A percentile compares a stretch with the other conserved stretches of the same genome.
Conservation (phyloP, 768 basidiomycete genomes). For the Phanerodontia chrysosporium region DNA sequence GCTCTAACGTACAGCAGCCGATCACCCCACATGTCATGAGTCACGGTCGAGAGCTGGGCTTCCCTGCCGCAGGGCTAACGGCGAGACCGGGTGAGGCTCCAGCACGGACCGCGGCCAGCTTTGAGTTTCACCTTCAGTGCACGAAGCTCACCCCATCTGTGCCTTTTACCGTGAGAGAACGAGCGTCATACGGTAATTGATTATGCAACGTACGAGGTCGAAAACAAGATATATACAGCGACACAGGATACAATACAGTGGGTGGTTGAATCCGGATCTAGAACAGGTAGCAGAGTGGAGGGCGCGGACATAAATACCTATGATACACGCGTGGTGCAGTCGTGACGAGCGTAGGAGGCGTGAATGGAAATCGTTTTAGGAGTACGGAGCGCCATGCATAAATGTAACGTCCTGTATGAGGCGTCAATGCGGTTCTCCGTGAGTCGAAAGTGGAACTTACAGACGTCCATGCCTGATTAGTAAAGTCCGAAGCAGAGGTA, state of each 20-base stretch:
- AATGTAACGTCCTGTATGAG: conserved; percentile 8
- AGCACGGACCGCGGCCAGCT: background rate
- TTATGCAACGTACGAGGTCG: conserved; percentile 2
- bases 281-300: background rate
- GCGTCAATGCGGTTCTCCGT: conserved; percentile 1
- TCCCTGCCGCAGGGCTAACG: background rate
- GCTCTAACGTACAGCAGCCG: conserved; percentile 2
- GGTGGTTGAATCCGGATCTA: background rate
- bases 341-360: background rate
- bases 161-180: conserved; percentile 1
- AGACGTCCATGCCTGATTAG: conserved; percentile 13
- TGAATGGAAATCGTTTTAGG: background rate
- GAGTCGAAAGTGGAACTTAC: conserved; percentile 11
- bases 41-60: conserved; percentile 3
- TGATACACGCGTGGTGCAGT: conserved; percentile 3
- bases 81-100: background rate
- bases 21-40: background rate
- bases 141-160: background rate
- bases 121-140: background rate
- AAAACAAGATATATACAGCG: background rate
- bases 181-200: background rate
- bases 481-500: conserved; percentile 9
- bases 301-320: conserved; percentile 7
- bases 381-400: conserved; percentile 5
- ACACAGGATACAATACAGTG: background rate